phyloP scores from a whole-genome alignment of 495 filamentous ascomycete species.

The Penicillium simplicissimum region DNA sequence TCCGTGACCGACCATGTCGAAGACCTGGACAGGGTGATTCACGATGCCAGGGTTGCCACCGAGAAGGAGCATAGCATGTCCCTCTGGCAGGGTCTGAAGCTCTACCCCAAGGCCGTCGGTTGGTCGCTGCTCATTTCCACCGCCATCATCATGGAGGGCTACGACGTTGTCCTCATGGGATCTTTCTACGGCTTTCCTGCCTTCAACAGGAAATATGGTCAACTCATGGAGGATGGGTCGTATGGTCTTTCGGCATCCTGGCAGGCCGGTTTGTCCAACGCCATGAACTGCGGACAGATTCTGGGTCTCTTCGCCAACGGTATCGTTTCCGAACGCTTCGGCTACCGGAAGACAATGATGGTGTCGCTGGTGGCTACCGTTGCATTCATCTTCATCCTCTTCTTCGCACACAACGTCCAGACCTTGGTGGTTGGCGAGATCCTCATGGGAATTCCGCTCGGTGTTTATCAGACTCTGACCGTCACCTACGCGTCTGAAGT shows the following conservation, averaged over 20 bases:
- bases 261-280: slow-evolving; percentile 74
- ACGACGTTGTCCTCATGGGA: slow-evolving; percentile 50
- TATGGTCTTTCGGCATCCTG: slow-evolving; percentile 57
- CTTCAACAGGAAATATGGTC: slow-evolving; percentile 14
- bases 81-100: slow-evolving; percentile 39
- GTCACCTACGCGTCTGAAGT: neutral
- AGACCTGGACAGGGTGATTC: neutral
- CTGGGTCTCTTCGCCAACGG: slow-evolving; percentile 57
- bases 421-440: neutral
- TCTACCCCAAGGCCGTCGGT: slow-evolving; percentile 54
- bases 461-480: neutral
- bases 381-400: neutral
- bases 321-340: neutral
- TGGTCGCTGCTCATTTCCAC: slow-evolving; percentile 53
- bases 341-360: neutral
- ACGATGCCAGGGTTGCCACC: neutral
- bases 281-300: slow-evolving; percentile 60
- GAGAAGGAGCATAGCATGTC: slow-evolving; percentile 41
- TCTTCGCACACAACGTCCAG: neutral
- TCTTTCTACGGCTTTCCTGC: slow-evolving; percentile 27
- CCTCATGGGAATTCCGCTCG: neutral
- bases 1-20: neutral
- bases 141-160: slow-evolving; percentile 55
- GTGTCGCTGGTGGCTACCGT: neutral
- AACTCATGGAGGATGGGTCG: slow-evolving; percentile 46